Base-by-base conservation (phyloP, 2,329 filamentous ascomycete genomes). In the Myotisia sp. region DNA sequence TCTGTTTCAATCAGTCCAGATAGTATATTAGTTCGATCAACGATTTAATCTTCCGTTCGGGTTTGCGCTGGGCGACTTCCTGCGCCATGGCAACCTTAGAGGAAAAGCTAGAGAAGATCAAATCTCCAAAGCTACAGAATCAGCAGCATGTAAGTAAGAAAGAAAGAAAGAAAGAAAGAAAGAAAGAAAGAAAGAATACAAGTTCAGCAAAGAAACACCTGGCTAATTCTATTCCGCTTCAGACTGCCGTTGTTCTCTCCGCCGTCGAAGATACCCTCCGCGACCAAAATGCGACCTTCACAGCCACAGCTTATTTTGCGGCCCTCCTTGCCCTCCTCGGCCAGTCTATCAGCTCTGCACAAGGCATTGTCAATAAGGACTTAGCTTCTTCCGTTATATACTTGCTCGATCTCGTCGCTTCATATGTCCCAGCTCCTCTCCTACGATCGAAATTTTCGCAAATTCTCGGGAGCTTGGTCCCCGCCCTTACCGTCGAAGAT, bases 91-190 rank as follows among this genome's bases (percentile, higher is more conserved):
- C 59, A 63, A 74, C 74, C 59, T 64, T 95, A 52, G 76, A 80
- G 57, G 87, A 93, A 67, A 92, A 85, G 68, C 74, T 98, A 56
- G 82, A 87, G 65, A 94, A 92, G 72, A 94, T 95, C 59, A 82
- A 90, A 62, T 90, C 82, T 54, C 90, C 90, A 37, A 93, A 92
- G 61, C 74, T 94, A 51, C 83, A 95, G 60, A 93, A 82, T 57
- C 86, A 94, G 63, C 76, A 92, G 59, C 84, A 86, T 71, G 85
- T 90, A 64, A 47, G 65, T 56, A 27, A 18, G n/a, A n/a, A n/a
- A n/a, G 7, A 7, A 29, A 14, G 13, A 8, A 29, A 13, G 16
- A 8, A 13, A 29, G 7, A 13, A 14, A 29, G 26, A 29, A 29
- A 14, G 16, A n/a, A n/a, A n/a, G n/a, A 24, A n/a, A n/a, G 22